Conservation (phyloP, 2,329 filamentous ascomycete species). For the Sporothrix globosa region DNA sequence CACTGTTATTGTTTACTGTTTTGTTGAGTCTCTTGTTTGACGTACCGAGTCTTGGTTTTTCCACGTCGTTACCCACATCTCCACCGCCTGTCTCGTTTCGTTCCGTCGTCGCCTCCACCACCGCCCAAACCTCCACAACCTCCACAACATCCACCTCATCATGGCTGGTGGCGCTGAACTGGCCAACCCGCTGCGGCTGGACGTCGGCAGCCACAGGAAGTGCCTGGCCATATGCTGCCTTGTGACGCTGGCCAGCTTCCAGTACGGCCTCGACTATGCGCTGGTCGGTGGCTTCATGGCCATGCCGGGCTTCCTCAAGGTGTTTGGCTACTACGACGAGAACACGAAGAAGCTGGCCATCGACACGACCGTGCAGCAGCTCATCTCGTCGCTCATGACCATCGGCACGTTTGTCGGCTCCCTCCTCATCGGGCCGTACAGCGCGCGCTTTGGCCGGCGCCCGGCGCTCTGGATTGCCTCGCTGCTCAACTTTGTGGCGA, state of each 20-base stretch:
- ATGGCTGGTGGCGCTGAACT: conserved; percentile 35
- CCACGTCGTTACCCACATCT: not conserved
- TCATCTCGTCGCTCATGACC: conserved; percentile 45
- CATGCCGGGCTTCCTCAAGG: conserved; percentile 44
- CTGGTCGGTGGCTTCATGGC: conserved; percentile 44
- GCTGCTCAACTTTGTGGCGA: conserved; percentile 40
- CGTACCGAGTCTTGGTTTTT: not conserved
- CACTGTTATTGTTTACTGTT: not conserved
- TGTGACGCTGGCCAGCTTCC: conserved; percentile 43
- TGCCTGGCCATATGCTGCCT: conserved; percentile 41
- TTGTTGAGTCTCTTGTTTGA: not conserved
- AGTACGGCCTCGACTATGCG: conserved; percentile 45
- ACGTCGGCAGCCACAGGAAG: conserved; percentile 41
- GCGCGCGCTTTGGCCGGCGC: conserved; percentile 40
- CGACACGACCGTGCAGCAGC: conserved; percentile 44
- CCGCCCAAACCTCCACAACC: not conserved
- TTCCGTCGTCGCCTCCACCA: not conserved
- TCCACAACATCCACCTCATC: not conserved
- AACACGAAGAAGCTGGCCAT: conserved; percentile 41
- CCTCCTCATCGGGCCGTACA: conserved; percentile 42
- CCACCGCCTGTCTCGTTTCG: not conserved
- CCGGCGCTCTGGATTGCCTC: conserved; percentile 41
- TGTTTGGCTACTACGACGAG: conserved; percentile 44
- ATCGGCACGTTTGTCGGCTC: conserved; percentile 44
- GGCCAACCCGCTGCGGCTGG: conserved; percentile 41